These are phyloP conservation scores for Arthrobotrys pseudoclavata DNA, from an alignment of 2,329 filamentous ascomycete species.

Conservation along the genomic window DNA sequence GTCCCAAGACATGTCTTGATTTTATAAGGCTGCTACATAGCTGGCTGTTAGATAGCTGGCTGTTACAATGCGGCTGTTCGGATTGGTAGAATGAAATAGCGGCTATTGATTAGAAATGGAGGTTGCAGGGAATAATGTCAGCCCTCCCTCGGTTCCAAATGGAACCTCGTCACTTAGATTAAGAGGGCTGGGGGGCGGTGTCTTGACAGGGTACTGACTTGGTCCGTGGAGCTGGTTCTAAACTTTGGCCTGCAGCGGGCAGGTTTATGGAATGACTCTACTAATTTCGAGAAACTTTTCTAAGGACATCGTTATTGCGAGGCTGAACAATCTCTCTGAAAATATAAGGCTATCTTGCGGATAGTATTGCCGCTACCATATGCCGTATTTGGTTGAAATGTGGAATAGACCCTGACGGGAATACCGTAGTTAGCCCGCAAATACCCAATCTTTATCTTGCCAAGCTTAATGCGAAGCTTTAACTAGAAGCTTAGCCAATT, in stretches of 20 bases:
- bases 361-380: not conserved
- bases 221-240: not conserved
- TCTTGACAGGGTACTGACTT: not conserved
- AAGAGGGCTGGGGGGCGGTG: not conserved
- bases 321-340: not conserved
- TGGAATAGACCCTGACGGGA: not conserved
- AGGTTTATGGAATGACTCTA: slow-evolving; percentile 1
- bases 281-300: not conserved
- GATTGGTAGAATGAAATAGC: slow-evolving; percentile 5
- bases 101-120: slow-evolving; percentile 13
- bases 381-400: not conserved
- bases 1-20: slow-evolving; percentile 14
- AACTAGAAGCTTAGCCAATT: not conserved
- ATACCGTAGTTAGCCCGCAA: not conserved
- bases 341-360: not conserved
- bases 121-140: slow-evolving; percentile 2
- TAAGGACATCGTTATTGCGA: not conserved
- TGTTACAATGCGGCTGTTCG: not conserved
- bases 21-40: slow-evolving; percentile 12
- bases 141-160: not conserved
- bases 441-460: not conserved
- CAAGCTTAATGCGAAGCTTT: not conserved
- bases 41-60: slow-evolving; percentile 12
- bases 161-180: not conserved
- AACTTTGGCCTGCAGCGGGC: slow-evolving; percentile 5